Evolutionary conservation across 2,329 filamentous ascomycete species (phyloP).

Genomic region (Onygenales sp.): DNA sequence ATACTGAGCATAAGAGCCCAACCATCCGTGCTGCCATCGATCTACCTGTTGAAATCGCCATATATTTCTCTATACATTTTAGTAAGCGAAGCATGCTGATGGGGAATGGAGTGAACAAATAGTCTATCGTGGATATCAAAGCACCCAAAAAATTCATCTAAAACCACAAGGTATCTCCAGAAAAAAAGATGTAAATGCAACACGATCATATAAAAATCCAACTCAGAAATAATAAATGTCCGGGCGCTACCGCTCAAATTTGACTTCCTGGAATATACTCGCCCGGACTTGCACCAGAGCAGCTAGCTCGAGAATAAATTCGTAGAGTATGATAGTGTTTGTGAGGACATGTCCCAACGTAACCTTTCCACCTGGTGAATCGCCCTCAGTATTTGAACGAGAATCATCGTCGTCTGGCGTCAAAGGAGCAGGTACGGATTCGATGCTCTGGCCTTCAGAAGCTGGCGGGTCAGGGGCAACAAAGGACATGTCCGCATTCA

Average conservation of each 20-base stretch:
- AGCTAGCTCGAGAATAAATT: constrained; percentile 68
- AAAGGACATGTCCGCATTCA: constrained; percentile 11
- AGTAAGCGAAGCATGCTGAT: too few species aligned
- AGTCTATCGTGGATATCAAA: too few species aligned
- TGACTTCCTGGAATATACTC: constrained; percentile 66
- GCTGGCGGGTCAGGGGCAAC: neutral
- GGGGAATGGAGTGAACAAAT: too few species aligned
- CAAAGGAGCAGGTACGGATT: neutral
- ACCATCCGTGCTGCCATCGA: too few species aligned
- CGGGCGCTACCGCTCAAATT: constrained; percentile 35
- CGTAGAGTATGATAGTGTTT: constrained; percentile 69
- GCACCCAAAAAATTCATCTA: too few species aligned
- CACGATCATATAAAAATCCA: neutral
- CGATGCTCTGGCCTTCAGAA: neutral
- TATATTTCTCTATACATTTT: too few species aligned
- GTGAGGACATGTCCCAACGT: constrained; percentile 71
- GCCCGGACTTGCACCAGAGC: constrained; percentile 66
- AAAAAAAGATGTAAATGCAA: neutral
- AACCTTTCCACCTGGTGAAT: constrained; percentile 35
- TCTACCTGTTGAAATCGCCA: too few species aligned
- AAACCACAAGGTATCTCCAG: neutral
- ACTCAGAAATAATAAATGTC: neutral
- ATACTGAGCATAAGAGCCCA: too few species aligned
- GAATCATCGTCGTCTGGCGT: constrained; percentile 2
- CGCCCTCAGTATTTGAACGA: constrained; percentile 8